phyloP scores from a whole-genome alignment of 164 flowering plant species.

The Vitis rotundifolia region DNA sequence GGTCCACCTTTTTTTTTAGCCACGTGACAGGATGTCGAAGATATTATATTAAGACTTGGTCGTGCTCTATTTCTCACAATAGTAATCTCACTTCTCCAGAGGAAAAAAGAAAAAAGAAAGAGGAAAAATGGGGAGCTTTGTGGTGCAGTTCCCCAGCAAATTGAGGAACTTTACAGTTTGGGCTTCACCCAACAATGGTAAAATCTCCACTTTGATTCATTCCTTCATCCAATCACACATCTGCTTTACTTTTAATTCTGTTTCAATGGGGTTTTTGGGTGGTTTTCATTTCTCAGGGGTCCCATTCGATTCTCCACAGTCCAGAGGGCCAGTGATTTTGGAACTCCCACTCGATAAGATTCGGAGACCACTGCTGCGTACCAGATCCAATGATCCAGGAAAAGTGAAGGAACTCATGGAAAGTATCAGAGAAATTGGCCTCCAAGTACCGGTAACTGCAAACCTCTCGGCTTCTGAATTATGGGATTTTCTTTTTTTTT shows the following conservation, averaged over 20 bases:
- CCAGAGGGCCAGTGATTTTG: slow-evolving; percentile 66
- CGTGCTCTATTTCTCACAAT: neutral
- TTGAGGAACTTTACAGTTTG: slow-evolving; percentile 38
- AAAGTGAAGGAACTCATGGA: slow-evolving; percentile 95
- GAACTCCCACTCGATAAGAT: slow-evolving; percentile 88
- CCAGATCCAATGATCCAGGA: slow-evolving; percentile 72
- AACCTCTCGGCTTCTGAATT: too few relatives aligned
- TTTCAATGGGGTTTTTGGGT: neutral
- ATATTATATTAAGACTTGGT: neutral
- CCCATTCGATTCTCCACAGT: slow-evolving; percentile 15
- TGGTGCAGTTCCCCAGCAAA: slow-evolving; percentile 30
- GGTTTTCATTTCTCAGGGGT: slow-evolving; percentile 11
- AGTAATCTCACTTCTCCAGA: neutral
- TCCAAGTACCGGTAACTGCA: slow-evolving; percentile 76
- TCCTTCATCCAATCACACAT: neutral
- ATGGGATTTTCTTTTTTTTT: neutral
- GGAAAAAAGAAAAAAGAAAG: neutral
- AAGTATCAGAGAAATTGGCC: slow-evolving; percentile 81
- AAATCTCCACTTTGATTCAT: slow-evolving; percentile 4
- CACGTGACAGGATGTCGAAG: neutral
- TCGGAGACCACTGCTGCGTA: slow-evolving; percentile 82
- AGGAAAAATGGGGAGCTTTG: slow-evolving; percentile 40
- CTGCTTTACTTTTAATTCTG: neutral
- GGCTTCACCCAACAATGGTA: slow-evolving; percentile 47
- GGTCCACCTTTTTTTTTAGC: too few relatives aligned